Percentiles rank a stretch among this genome's conserved stretches.
phyloP scores from a whole-genome alignment of 106 monocot genomes.

The Agapanthus africanus region DNA sequence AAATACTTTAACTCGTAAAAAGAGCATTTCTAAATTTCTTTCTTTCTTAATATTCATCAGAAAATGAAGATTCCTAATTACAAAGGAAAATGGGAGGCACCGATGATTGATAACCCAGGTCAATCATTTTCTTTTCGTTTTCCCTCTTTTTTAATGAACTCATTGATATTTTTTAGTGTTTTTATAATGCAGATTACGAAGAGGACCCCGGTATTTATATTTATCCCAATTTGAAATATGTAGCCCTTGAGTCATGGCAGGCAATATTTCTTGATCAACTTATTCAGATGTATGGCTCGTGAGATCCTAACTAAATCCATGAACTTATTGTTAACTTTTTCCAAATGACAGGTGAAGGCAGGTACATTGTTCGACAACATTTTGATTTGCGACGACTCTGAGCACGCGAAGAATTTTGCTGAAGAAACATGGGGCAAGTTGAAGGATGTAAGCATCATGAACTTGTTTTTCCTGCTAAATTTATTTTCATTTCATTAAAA shows the following conservation, averaged over 20 bases:
- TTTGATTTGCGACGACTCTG: conserved; percentile 64
- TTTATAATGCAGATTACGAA: conserved; percentile 68
- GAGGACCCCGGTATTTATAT: conserved; percentile 70
- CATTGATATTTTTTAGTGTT: neutral
- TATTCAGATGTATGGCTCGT: neutral
- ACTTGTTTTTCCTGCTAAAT: neutral
- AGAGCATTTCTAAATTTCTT: neutral
- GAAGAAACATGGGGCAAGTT: conserved; percentile 84
- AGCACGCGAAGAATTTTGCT: conserved; percentile 65
- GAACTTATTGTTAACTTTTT: neutral
- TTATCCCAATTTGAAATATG: conserved; percentile 64
- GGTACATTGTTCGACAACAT: conserved; percentile 84
- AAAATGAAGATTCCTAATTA: conserved; percentile 77
- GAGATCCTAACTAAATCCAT: no score
- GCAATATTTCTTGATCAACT: conserved; percentile 13
- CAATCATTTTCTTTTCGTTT: no score
- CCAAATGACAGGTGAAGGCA: conserved; percentile 57
- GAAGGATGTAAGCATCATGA: conserved; percentile 51
- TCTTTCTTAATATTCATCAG: conserved; percentile 8
- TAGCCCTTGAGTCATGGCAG: conserved; percentile 64
- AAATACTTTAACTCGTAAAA: neutral
- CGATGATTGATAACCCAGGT: conserved; percentile 94
- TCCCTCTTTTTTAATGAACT: no score
- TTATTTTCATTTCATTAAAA: neutral
- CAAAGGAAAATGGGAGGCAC: conserved; percentile 88